Evolutionary conservation across 2,329 filamentous ascomycete species (phyloP), one percentile per base, ranked within the genome.

Genomic region (Onygena corvina): DNA sequence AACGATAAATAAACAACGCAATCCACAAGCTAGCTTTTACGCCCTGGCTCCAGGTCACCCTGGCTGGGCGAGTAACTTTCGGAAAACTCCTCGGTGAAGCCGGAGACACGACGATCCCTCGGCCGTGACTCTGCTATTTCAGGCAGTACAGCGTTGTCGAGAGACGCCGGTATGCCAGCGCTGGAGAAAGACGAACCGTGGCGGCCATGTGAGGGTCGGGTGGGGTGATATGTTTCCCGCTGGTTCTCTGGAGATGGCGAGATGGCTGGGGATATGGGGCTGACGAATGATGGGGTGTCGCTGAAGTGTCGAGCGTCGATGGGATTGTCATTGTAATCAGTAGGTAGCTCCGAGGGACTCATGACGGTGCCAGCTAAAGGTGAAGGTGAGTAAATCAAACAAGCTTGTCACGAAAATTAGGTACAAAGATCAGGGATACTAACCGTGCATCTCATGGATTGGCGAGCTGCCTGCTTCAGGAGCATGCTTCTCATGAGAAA

Each of bases 391-490:
- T 12, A n/a, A n/a, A n/a, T n/a, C n/a, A n/a, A n/a, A n/a, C n/a
- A n/a, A n/a, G n/a, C n/a, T n/a, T n/a, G n/a, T n/a, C n/a, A n/a
- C n/a, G 40, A 35, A 34, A 6, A 16, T 4, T 44, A 47, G 4
- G n/a, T n/a, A n/a, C n/a, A n/a, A n/a, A n/a, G n/a, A n/a, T n/a
- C n/a, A n/a, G n/a, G n/a, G 27, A 47, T 4, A 57, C 55, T 40
- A 57, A 64, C 61, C 63, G 38, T 55, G 55, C 58, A 66, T 56
- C 49, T 67, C 64, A 48, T 62, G 56, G 3, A 67, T 55, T 21
- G 59, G 54, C 5, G 31, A 50, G 12, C 57, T 59, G 3, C 40
- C 58, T 14, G 58, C 56, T 49, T 65, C 63, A n/a, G 46, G 14
- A 48, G 55, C 25, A 52, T 51, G 44, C 44, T 49, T 25, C 44